Conservation (phyloP, 2,329 filamentous ascomycete species). For the Aureobasidium vineae region DNA sequence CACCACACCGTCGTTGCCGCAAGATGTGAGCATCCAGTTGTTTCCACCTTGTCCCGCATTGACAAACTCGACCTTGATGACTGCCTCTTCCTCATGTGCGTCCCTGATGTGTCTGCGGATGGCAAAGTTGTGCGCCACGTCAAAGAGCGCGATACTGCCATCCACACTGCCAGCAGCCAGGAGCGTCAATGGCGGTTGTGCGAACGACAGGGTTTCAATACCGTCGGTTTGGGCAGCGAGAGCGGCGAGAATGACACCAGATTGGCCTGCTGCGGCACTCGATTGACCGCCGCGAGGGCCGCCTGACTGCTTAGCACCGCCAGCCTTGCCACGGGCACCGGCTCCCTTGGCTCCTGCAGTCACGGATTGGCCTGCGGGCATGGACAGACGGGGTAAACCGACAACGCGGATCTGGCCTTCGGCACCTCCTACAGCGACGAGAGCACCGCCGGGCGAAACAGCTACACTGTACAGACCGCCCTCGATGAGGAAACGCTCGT, state of each 20-base stretch:
- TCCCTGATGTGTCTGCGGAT: constrained; percentile 77
- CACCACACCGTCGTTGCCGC: constrained; percentile 89
- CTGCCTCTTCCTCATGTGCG: constrained; percentile 82
- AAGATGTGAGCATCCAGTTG: constrained; percentile 73
- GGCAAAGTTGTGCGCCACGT: constrained; percentile 80
- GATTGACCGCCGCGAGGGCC: constrained; percentile 43
- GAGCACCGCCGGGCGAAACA: constrained; percentile 72
- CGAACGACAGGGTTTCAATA: constrained; percentile 73
- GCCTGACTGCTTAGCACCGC: constrained; percentile 46
- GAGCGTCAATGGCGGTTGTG: constrained; percentile 58
- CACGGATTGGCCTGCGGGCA: constrained; percentile 33
- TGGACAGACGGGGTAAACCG: constrained; percentile 66
- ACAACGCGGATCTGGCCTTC: constrained; percentile 83
- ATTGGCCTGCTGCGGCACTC: constrained; percentile 50
- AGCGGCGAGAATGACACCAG: constrained; percentile 74
- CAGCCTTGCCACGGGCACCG: constrained; percentile 51
- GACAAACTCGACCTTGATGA: constrained; percentile 92
- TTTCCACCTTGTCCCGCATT: constrained; percentile 41
- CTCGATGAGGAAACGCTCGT: constrained; percentile 89
- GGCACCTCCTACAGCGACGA: constrained; percentile 84
- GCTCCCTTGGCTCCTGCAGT: constrained; percentile 45
- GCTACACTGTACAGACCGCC: constrained; percentile 88
- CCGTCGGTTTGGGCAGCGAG: constrained; percentile 75
- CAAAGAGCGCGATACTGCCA: constrained; percentile 76
- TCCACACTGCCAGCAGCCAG: constrained; percentile 64